A percentile compares a stretch with the other conserved stretches of the same genome.
phyloP scores from a whole-genome alignment of 1,139 yeast genomes.

The Ogataea hybrid region DNA sequence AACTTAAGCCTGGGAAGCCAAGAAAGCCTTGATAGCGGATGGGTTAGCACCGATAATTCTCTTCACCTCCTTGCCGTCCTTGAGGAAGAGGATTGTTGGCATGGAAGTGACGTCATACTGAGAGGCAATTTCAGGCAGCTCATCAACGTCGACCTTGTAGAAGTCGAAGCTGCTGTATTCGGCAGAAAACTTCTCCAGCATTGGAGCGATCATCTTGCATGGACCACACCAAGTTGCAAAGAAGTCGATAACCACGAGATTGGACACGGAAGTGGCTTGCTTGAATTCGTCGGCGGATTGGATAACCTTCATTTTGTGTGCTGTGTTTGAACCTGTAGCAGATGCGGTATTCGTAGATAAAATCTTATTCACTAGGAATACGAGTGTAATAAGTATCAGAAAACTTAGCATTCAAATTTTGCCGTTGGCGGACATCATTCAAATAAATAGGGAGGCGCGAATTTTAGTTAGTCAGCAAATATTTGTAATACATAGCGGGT shows the following conservation, averaged over 20 bases:
- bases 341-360: slow-evolving; percentile 16
- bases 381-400: slow-evolving; percentile 25
- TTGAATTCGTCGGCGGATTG: slow-evolving; percentile 58
- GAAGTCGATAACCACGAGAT: slow-evolving; percentile 85
- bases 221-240: slow-evolving; percentile 98
- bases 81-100: slow-evolving; percentile 86
- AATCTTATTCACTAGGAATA: slow-evolving; percentile 26
- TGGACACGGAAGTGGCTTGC: slow-evolving; percentile 50
- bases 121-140: slow-evolving; percentile 69
- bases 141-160: slow-evolving; percentile 85
- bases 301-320: slow-evolving; percentile 40
- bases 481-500: slow-evolving; percentile 3
- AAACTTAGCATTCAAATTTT: slow-evolving; percentile 25
- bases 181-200: slow-evolving; percentile 70
- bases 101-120: slow-evolving; percentile 75
- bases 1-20: slow-evolving; percentile 38
- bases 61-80: slow-evolving; percentile 67
- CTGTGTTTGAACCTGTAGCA: slow-evolving; percentile 4
- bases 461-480: slow-evolving; percentile 5
- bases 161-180: slow-evolving; percentile 61
- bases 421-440: slow-evolving; percentile 1
- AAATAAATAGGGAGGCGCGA: slow-evolving; percentile 7
- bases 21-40: slow-evolving; percentile 69
- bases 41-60: slow-evolving; percentile 89
- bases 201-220: slow-evolving; percentile 92